Conservation (phyloP, 2,329 filamentous ascomycete species). For the Thielaviopsis ethacetica region DNA sequence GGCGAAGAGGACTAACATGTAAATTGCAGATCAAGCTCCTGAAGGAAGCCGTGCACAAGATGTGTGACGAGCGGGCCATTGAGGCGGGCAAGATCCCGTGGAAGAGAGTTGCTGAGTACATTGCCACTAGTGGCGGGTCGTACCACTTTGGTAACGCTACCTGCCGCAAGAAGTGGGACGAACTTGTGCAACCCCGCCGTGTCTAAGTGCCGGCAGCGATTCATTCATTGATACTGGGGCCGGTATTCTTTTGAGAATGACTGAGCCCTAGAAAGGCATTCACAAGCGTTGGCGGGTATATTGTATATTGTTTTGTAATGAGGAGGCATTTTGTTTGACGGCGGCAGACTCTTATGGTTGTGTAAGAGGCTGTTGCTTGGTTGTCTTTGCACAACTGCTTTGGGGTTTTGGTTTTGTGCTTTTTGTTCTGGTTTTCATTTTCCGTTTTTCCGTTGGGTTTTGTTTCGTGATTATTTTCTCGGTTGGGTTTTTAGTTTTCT, state of each 20-base stretch:
- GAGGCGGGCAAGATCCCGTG: slow-evolving; percentile 30
- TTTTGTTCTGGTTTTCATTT: background rate
- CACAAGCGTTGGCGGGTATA: background rate
- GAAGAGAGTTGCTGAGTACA: slow-evolving; percentile 40
- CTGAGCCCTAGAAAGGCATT: background rate
- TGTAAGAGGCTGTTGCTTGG: background rate
- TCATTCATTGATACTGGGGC: background rate
- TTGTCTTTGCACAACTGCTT: background rate
- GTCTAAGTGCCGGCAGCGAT: background rate
- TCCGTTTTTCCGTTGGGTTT: background rate
- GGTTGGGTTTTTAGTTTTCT: background rate
- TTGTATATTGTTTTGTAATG: background rate
- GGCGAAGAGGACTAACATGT: too few relatives aligned
- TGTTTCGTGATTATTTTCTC: background rate
- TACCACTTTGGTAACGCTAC: slow-evolving; percentile 44
- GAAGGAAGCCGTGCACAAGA: slow-evolving; percentile 25
- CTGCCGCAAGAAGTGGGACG: slow-evolving; percentile 41
- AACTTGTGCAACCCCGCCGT: slow-evolving; percentile 19
- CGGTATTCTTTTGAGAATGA: background rate
- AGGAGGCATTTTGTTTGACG: background rate
- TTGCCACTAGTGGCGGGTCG: slow-evolving; percentile 32
- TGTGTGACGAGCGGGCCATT: slow-evolving; percentile 17
- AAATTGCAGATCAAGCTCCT: slow-evolving; percentile 29
- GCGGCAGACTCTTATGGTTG: background rate
- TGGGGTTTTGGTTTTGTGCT: background rate